Percentiles rank a stretch among this genome's conserved stretches.
Conservation (phyloP, 768 basidiomycete species). For the Lactarius sanguifluus region DNA sequence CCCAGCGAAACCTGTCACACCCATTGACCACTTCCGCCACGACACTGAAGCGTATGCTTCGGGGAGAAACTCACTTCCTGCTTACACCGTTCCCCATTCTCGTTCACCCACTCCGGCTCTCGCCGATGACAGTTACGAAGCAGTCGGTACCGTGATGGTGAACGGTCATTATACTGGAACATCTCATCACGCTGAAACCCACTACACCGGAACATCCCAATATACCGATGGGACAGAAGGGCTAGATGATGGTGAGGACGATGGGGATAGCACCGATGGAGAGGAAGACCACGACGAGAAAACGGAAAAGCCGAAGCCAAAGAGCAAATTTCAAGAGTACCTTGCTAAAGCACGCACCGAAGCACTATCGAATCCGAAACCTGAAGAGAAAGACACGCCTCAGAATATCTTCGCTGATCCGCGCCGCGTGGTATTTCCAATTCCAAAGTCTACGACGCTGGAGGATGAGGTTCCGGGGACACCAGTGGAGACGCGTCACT, state of each 20-base stretch:
- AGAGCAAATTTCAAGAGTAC: conserved; percentile 22
- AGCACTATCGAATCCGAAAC: conserved; percentile 39
- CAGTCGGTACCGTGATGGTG: conserved; percentile 55
- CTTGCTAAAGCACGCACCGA: conserved; percentile 14
- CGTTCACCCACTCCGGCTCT: conserved; percentile 75
- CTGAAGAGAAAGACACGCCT: conserved; percentile 29
- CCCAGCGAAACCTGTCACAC: conserved; percentile 32
- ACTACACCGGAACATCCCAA: conserved; percentile 10
- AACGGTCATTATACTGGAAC: conserved; percentile 54
- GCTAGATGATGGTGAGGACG: conserved; percentile 32
- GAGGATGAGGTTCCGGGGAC: conserved; percentile 43
- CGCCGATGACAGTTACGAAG: conserved; percentile 70
- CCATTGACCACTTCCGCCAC: conserved; percentile 59
- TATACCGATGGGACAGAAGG: conserved; percentile 14
- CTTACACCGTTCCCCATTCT: conserved; percentile 56
- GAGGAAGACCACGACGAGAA: conserved; percentile 32
- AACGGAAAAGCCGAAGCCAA: conserved; percentile 18
- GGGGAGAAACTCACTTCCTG: conserved; percentile 51
- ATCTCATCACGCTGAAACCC: conserved; percentile 14
- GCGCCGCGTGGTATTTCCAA: conserved; percentile 13
- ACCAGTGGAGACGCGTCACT: conserved; percentile 71
- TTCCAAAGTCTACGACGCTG: conserved; percentile 37
- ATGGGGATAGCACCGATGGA: conserved; percentile 36
- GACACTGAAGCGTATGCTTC: conserved; percentile 72
- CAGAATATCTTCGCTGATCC: conserved; percentile 28